Conservation (phyloP, 1,139 yeast species). For the Hanseniaspora gamundiae region DNA sequence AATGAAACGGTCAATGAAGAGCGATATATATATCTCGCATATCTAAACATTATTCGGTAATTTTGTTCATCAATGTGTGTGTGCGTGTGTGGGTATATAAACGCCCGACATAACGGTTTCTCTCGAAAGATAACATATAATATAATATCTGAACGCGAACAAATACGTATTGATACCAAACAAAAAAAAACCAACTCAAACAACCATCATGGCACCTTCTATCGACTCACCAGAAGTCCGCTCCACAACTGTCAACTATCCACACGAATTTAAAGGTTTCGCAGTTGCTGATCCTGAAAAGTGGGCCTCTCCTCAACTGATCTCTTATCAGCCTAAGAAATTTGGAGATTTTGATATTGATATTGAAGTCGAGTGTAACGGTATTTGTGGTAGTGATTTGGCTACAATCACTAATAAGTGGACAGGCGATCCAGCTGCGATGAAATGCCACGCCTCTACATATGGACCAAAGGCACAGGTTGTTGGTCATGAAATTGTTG, state of each 20-base stretch:
- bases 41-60: too few relatives aligned
- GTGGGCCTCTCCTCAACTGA: constrained; percentile 33
- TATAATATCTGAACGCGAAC: too few relatives aligned
- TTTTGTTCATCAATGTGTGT: too few relatives aligned
- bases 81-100: too few relatives aligned
- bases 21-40: too few relatives aligned
- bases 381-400: constrained; percentile 46
- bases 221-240: constrained; percentile 9
- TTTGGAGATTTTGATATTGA: constrained; percentile 27
- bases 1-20: too few relatives aligned
- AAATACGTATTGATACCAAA: not conserved
- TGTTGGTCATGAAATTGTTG: constrained; percentile 37
- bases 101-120: too few relatives aligned
- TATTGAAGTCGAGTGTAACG: constrained; percentile 34
- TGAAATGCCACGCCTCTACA: constrained; percentile 15
- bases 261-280: constrained; percentile 35
- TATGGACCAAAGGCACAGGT: constrained; percentile 26
- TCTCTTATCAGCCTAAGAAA: constrained; percentile 24
- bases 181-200: not conserved
- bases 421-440: constrained; percentile 30
- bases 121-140: too few relatives aligned
- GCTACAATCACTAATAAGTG: constrained; percentile 31
- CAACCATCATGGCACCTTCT: constrained; percentile 4
- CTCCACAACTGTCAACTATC: constrained; percentile 27
- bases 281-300: constrained; percentile 31